These are phyloP conservation scores for Eucalyptus tenuipes DNA, from an alignment of 345 rosid species.

Conservation along the genomic window DNA sequence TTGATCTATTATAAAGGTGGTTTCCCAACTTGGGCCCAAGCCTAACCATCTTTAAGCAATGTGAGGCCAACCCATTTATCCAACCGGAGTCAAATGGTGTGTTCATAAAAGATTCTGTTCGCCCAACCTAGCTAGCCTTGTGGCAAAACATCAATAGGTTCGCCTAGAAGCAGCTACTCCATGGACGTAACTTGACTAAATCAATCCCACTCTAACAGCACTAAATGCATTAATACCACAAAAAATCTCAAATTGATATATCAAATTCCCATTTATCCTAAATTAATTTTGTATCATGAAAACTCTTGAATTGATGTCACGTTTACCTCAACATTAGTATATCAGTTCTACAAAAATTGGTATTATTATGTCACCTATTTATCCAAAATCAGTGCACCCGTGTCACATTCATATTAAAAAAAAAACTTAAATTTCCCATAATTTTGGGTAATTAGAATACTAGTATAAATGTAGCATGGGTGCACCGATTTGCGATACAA, in stretches of 20 bases:
- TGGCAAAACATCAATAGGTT: neutral
- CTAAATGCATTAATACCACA: neutral
- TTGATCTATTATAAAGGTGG: neutral
- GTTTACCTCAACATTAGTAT: fast-evolving
- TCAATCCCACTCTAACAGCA: neutral
- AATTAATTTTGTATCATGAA: neutral
- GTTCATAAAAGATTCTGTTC: neutral
- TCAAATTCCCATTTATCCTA: fast-evolving
- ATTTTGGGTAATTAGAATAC: neutral
- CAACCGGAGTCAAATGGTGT: neutral
- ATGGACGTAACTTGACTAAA: neutral
- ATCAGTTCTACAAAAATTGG: too few species aligned
- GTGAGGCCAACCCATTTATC: neutral
- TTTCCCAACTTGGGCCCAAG: neutral
- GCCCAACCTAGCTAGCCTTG: neutral
- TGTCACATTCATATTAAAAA: neutral
- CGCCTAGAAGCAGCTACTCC: neutral
- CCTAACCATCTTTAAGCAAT: neutral
- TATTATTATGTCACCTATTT: too few species aligned
- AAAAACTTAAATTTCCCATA: fast-evolving
- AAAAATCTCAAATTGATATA: neutral
- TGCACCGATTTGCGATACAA: too few species aligned
- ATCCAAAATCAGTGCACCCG: fast-evolving
- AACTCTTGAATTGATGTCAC: neutral
- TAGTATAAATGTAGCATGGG: too few species aligned